Conservation (phyloP, 2,329 filamentous ascomycete species). For the Cladosporium colombiae region DNA sequence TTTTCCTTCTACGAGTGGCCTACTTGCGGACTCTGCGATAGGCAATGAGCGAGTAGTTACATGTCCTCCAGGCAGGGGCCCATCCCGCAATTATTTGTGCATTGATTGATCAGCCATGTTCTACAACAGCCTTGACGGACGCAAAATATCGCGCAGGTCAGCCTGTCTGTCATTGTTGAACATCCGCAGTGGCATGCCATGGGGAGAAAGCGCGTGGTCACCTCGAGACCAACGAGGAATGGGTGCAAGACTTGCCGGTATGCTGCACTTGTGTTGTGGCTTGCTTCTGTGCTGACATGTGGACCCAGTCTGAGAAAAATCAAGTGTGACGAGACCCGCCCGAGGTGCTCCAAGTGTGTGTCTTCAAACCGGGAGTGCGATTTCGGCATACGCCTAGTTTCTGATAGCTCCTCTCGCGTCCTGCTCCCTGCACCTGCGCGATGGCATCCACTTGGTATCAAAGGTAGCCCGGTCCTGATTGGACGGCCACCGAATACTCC, state of each 20-base stretch:
- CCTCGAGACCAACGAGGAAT: neutral
- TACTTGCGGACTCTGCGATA: neutral
- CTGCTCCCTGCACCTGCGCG: neutral
- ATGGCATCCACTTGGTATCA: neutral
- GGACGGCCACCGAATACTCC: neutral
- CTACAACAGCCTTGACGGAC: neutral
- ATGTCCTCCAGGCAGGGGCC: neutral
- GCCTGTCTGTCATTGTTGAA: neutral
- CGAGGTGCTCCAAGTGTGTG: neutral
- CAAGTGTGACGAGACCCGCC: conserved; percentile 10
- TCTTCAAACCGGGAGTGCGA: conserved; percentile 5
- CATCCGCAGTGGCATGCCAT: neutral
- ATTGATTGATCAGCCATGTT: neutral
- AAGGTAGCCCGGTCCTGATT: neutral
- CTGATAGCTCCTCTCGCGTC: neutral
- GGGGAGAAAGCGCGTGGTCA: conserved; percentile 13
- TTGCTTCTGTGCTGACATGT: neutral
- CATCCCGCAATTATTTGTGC: neutral
- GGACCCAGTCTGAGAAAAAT: neutral
- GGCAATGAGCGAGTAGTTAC: neutral
- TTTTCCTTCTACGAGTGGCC: neutral
- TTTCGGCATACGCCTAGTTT: neutral
- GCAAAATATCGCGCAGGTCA: neutral
- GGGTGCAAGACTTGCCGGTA: conserved; percentile 13
- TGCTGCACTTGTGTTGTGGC: neutral